phyloP scores from a whole-genome alignment of 106 monocot genomes.

The Triglochin maritima region DNA sequence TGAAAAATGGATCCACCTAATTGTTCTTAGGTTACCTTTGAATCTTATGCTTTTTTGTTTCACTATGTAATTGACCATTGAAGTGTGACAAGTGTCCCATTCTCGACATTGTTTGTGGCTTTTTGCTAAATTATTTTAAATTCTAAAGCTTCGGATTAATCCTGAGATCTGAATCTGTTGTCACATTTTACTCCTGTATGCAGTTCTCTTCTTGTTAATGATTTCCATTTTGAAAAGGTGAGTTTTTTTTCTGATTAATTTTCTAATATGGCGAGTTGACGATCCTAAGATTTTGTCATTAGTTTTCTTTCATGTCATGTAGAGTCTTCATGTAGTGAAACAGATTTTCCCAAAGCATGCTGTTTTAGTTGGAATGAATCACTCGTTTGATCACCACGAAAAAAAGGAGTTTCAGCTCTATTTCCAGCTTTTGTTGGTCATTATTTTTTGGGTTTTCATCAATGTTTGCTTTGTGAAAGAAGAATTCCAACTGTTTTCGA shows the following conservation, averaged over 20 bases:
- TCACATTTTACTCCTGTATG: background rate
- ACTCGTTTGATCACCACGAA: conserved; percentile 74
- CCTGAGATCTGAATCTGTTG: background rate
- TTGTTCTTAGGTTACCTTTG: background rate
- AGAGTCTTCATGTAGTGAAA: conserved; percentile 90
- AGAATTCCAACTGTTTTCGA: no score
- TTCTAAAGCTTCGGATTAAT: background rate
- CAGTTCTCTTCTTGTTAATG: conserved; percentile 54
- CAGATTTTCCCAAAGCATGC: conserved; percentile 70
- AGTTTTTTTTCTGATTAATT: conserved; percentile 2
- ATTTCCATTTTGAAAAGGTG: conserved; percentile 75
- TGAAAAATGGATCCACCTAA: background rate
- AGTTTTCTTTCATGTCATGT: background rate
- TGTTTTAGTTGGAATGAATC: conserved; percentile 80
- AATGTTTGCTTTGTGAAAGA: no score
- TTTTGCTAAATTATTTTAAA: background rate
- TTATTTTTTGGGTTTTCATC: background rate
- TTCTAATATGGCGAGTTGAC: background rate
- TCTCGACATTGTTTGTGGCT: background rate
- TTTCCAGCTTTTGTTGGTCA: background rate
- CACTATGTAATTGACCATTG: no score
- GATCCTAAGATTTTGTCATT: no score
- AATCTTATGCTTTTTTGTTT: background rate
- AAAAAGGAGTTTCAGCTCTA: conserved; percentile 37
- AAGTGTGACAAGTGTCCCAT: no score